Evolutionary conservation across 139 green algal genomes (phyloP).

Genomic region (Limnomonas spitsbergensis): DNA sequence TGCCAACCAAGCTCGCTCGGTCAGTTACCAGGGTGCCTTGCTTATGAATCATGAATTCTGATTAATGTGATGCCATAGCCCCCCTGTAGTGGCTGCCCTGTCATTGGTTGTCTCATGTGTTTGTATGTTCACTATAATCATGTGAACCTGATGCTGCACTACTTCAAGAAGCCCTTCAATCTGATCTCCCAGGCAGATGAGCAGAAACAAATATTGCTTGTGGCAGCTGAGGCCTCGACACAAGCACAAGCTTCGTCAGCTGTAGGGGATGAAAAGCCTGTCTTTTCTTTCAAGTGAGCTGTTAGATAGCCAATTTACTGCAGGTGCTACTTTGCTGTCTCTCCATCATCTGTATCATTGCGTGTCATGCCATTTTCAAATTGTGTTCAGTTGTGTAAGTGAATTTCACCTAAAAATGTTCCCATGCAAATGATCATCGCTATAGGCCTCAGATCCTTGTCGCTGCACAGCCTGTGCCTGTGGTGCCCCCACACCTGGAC

Average conservation of each 20-base stretch:
- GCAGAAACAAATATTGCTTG: too few species aligned
- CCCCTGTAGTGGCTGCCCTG: background rate
- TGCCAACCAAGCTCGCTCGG: constrained; percentile 24
- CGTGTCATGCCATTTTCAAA: too few species aligned
- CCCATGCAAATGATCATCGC: too few species aligned
- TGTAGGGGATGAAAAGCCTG: too few species aligned
- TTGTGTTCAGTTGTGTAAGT: too few species aligned
- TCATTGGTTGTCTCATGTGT: background rate
- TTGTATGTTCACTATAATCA: background rate
- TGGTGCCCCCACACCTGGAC: background rate
- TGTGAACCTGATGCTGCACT: background rate
- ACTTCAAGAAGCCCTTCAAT: background rate
- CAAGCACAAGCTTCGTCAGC: too few species aligned
- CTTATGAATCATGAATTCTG: background rate
- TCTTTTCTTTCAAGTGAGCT: background rate
- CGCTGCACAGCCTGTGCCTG: constrained; percentile 16
- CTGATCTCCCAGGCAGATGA: background rate
- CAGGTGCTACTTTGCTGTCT: background rate
- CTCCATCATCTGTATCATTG: too few species aligned
- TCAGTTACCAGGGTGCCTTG: background rate
- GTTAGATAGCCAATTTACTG: background rate
- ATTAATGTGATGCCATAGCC: background rate
- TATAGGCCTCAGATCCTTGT: constrained; percentile 3
- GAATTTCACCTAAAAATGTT: too few species aligned
- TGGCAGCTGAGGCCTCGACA: too few species aligned